A percentile compares a stretch with the other conserved stretches of the same genome.
These are phyloP conservation scores for Mrakia blollopis DNA, from an alignment of 768 basidiomycete species.

Conservation along the genomic window DNA sequence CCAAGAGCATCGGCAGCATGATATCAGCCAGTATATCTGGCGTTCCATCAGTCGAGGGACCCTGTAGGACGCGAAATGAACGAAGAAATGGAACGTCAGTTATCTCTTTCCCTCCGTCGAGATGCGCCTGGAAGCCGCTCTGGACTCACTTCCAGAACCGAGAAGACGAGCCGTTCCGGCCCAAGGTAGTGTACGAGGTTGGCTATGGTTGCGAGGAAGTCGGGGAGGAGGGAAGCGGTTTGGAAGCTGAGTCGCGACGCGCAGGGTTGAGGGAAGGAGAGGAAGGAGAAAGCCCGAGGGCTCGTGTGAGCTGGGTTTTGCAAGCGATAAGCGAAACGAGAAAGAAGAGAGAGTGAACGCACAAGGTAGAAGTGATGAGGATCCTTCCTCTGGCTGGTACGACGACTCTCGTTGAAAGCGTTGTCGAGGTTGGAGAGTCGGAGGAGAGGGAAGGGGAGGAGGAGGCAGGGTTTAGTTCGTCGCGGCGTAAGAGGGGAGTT, in stretches of 20 bases:
- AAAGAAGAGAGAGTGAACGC: not conserved
- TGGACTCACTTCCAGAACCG: not conserved
- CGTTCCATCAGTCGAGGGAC: constrained; percentile 8
- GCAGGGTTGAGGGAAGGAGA: not conserved
- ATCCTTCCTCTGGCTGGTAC: not conserved
- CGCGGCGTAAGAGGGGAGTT: not conserved
- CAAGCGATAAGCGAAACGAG: not conserved
- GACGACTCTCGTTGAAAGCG: not conserved
- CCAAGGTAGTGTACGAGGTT: constrained; percentile 19
- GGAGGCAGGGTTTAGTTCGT: not conserved
- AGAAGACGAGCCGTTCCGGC: not conserved
- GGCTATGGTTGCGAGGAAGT: constrained; percentile 8
- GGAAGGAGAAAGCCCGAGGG: not conserved
- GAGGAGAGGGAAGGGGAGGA: not conserved
- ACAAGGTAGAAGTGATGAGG: constrained; percentile 2
- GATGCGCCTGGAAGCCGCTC: not conserved
- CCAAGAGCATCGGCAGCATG: constrained; percentile 4
- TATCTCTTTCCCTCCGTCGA: too few species aligned
- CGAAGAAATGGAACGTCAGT: not conserved
- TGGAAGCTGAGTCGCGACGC: constrained; percentile 3
- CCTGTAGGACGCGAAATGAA: not conserved
- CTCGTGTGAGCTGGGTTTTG: not conserved
- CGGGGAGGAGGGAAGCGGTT: constrained; percentile 1
- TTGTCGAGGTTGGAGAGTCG: not conserved
- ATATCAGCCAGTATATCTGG: constrained; percentile 7